Evolutionary conservation across 257 asterid genomes (phyloP).

Genomic region (Henckelia pumila): DNA sequence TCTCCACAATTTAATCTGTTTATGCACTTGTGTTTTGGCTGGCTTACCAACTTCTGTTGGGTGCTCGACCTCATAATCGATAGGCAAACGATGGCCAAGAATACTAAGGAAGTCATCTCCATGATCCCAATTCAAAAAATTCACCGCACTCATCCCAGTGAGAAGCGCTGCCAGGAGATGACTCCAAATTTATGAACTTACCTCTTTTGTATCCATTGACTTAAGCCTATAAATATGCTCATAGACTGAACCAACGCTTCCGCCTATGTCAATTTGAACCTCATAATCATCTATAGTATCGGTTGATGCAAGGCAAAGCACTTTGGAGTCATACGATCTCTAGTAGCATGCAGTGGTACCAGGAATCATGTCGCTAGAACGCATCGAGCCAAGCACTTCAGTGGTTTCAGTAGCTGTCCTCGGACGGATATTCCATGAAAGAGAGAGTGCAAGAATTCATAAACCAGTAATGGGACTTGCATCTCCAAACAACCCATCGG

Average conservation of each 20-base stretch:
- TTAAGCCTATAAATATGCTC: no score
- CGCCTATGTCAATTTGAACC: not conserved
- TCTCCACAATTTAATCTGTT: not conserved
- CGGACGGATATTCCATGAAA: no score
- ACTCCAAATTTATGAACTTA: no score
- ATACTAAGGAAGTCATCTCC: no score
- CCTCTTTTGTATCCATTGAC: no score
- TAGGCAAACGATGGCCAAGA: not conserved
- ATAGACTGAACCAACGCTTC: not conserved
- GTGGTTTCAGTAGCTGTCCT: no score
- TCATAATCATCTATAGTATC: not conserved
- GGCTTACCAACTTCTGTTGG: constrained; percentile 19
- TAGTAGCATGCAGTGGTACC: constrained; percentile 27
- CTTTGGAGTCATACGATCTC: not conserved
- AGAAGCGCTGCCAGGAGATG: constrained; percentile 18
- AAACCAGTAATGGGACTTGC: no score
- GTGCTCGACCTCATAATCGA: not conserved
- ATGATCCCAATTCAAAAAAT: not conserved
- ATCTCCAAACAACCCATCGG: constrained; percentile 37
- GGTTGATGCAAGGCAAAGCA: not conserved
- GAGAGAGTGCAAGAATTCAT: no score
- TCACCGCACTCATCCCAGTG: constrained; percentile 20
- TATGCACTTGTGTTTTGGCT: constrained; percentile 24
- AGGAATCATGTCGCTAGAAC: constrained; percentile 12
- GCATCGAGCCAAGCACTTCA: no score